phyloP scores from a whole-genome alignment of 768 basidiomycete species.

The Chlorophyllum brunneum region DNA sequence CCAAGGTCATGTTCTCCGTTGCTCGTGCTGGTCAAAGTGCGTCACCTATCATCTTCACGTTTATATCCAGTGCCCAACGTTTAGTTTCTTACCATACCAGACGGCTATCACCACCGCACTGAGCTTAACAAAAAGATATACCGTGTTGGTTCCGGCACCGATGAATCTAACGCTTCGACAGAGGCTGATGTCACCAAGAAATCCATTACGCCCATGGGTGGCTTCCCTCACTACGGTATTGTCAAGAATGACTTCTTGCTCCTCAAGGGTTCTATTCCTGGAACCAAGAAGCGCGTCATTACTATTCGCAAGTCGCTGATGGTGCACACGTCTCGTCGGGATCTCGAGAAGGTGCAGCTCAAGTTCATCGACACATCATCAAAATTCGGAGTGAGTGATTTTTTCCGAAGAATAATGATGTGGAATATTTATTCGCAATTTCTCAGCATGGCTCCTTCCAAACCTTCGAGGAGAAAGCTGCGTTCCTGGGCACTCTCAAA shows the following conservation, averaged over 20 bases:
- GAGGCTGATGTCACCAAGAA: slow-evolving; percentile 94
- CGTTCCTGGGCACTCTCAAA: slow-evolving; percentile 93
- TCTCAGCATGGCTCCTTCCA: slow-evolving; percentile 92
- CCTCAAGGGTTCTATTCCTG: slow-evolving; percentile 93
- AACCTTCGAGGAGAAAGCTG: slow-evolving; percentile 92
- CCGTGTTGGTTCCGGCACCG: slow-evolving; percentile 79
- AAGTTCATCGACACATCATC: slow-evolving; percentile 99
- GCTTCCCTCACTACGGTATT: slow-evolving; percentile 98
- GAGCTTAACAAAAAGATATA: slow-evolving; percentile 99
- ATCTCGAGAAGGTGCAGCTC: slow-evolving; percentile 96
- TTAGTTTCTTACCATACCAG: slow-evolving; percentile 30
- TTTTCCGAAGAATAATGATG: not conserved
- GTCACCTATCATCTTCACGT: slow-evolving; percentile 26
- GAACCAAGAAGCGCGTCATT: slow-evolving; percentile 97
- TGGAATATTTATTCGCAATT: slow-evolving; percentile 5
- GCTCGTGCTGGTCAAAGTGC: slow-evolving; percentile 99
- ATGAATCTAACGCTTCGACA: slow-evolving; percentile 85
- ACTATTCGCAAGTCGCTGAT: slow-evolving; percentile 97
- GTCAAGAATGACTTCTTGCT: slow-evolving; percentile 98
- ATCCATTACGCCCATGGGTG: slow-evolving; percentile 94
- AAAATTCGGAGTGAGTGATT: slow-evolving; percentile 83
- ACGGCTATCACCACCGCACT: slow-evolving; percentile 95
- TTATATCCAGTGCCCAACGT: not conserved
- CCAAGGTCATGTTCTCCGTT: slow-evolving; percentile 99
- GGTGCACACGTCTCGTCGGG: slow-evolving; percentile 92